Base-by-base conservation (phyloP, 78 protist genomes). In the Mantamonas sphyraenae region DNA sequence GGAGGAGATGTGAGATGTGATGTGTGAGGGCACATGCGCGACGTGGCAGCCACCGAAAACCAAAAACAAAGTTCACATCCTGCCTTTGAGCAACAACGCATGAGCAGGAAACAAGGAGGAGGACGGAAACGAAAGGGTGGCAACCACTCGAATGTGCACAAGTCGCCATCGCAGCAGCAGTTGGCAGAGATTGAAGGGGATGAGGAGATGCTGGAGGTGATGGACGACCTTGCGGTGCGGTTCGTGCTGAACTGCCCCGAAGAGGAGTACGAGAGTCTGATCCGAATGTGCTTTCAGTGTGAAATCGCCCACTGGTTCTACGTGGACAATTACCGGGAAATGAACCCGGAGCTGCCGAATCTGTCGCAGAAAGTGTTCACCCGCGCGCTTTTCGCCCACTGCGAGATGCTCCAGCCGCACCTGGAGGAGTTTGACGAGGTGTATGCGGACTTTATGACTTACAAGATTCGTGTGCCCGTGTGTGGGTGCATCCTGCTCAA, bases 241-340 rank as follows among this genome's bases (percentile, higher is more conserved):
- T 76, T 79, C 42, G 30, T 79, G 12, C 31, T 74, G 35, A 72
- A 72, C 51, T 73, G 78, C 53, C 84, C 84, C 8, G 65, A 42
- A 2, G 84, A 72, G 26, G 84, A 71, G 50, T 31, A 53, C 19
- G 77, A 40, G 53, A 64, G 74, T 20, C 30, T 53, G 10, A 76
- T 74, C 45, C 68, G 79, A 2, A 47, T 80, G 8, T 65, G 63
- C 45, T 73, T 74, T n/a, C 74, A 74, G 56, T 34, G 73, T 1
- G 85, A 80, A 53, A 4, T n/a, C 22, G 79, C 80, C 45, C 77
- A 55, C 40, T 80, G 85, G 85, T 74, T 58, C 38, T 80, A 80
- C 42, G 64, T 38, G 2, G 85, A 80, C 43, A 42, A 56, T 28
- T 64, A 38, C 35, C 50, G 73, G 38, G 68, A 67, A 55, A 24